Conservation (phyloP, 768 basidiomycete genomes). For the Coprinopsis marcescibilis region DNA sequence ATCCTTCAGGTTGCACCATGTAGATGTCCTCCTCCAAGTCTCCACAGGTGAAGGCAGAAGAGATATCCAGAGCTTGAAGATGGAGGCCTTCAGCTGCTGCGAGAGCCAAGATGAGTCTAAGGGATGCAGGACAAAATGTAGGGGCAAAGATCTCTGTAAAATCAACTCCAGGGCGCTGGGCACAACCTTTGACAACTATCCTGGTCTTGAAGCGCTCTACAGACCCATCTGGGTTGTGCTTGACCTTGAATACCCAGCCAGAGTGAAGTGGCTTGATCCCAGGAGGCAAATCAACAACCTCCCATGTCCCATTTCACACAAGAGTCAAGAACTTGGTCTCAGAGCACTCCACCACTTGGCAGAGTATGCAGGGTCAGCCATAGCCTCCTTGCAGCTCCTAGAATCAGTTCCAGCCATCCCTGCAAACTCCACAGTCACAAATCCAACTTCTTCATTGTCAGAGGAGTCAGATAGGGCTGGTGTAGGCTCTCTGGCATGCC, state of each 20-base stretch:
- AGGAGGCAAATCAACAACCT: no score
- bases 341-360: no score
- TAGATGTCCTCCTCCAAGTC: constrained; percentile 16
- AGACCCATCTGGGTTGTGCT: constrained; percentile 13
- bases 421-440: no score
- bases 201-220: constrained; percentile 12
- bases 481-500: no score
- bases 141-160: constrained; percentile 15
- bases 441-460: no score
- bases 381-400: no score
- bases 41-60: constrained; percentile 17
- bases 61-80: constrained; percentile 19
- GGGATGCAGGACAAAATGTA: constrained; percentile 14
- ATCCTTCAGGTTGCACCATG: constrained; percentile 10
- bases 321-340: no score
- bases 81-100: constrained; percentile 15
- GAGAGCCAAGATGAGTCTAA: constrained; percentile 14
- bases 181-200: constrained; percentile 14
- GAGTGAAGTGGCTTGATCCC: constrained; percentile 9
- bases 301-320: no score
- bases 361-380: no score
- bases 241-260: constrained; percentile 9
- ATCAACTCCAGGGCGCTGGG: constrained; percentile 13
- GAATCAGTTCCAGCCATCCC: no score
- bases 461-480: no score